Percentiles rank a stretch among this genome's conserved stretches.
phyloP scores from a whole-genome alignment of 306 rosid species.

The Abrus pulchellus region DNA sequence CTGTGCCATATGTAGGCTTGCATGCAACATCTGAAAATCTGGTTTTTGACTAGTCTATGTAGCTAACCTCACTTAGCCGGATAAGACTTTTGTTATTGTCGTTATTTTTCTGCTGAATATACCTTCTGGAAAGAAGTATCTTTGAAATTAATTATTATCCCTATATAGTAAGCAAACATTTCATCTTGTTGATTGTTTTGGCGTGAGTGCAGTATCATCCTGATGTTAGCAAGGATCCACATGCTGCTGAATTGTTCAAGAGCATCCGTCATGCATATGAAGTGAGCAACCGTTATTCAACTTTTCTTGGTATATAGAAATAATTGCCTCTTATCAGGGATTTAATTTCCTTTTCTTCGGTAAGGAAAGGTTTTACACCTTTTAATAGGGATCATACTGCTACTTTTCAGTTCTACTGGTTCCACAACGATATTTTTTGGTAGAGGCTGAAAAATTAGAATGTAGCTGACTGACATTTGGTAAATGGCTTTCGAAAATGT shows the following conservation, averaged over 20 bases:
- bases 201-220: conserved; percentile 81
- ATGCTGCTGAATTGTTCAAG: conserved; percentile 77
- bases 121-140: conserved; percentile 16
- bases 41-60: neutral
- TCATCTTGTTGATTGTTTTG: conserved; percentile 30
- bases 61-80: too few species aligned
- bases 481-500: conserved; percentile 23
- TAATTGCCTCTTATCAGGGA: conserved; percentile 31
- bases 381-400: neutral
- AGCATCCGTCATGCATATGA: conserved; percentile 80
- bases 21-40: conserved; percentile 18
- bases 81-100: too few species aligned
- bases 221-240: conserved; percentile 89
- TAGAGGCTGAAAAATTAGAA: neutral
- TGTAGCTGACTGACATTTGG: conserved; percentile 21
- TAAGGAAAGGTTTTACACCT: conserved; percentile 30
- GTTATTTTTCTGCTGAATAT: neutral
- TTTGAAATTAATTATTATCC: conserved; percentile 1
- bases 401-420: conserved; percentile 37
- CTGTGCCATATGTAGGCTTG: neutral
- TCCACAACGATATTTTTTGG: conserved; percentile 1
- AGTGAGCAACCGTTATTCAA: conserved; percentile 57
- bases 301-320: conserved; percentile 38
- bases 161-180: neutral
- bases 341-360: conserved; percentile 13